Conservation (phyloP, 2,329 filamentous ascomycete genomes). For the Neopestalotiopsis rosae region DNA sequence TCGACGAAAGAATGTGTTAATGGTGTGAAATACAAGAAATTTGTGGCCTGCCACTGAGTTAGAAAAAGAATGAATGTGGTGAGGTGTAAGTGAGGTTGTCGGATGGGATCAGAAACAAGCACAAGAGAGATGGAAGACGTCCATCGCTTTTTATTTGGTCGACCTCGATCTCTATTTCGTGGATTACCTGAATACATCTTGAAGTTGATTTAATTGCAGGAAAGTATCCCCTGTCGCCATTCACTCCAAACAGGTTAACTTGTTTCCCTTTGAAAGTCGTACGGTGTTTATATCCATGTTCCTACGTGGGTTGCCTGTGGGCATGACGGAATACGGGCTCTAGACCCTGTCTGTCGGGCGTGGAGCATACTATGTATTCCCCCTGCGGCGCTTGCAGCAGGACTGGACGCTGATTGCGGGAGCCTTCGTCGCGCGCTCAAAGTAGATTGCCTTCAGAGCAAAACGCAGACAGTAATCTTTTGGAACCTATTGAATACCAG, state of each 20-base stretch:
- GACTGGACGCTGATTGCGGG: too few species aligned
- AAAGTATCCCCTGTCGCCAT: not conserved
- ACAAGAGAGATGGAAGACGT: not conserved
- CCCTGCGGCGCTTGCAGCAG: not conserved
- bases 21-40: not conserved
- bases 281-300: not conserved
- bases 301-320: not conserved
- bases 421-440: not conserved
- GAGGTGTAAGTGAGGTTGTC: not conserved
- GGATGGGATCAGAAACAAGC: not conserved
- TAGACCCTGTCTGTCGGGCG: not conserved
- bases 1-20: not conserved
- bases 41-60: not conserved
- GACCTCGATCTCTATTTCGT: not conserved
- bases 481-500: too few species aligned
- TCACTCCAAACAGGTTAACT: not conserved
- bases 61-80: conserved; percentile 7
- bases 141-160: not conserved
- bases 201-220: not conserved
- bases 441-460: not conserved
- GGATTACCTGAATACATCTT: not conserved
- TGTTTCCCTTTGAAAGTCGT: not conserved
- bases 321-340: not conserved
- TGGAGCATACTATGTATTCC: not conserved
- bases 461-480: not conserved